phyloP scores from a whole-genome alignment of 441 rosid genomes.

The Arabidopsis lyrata region DNA sequence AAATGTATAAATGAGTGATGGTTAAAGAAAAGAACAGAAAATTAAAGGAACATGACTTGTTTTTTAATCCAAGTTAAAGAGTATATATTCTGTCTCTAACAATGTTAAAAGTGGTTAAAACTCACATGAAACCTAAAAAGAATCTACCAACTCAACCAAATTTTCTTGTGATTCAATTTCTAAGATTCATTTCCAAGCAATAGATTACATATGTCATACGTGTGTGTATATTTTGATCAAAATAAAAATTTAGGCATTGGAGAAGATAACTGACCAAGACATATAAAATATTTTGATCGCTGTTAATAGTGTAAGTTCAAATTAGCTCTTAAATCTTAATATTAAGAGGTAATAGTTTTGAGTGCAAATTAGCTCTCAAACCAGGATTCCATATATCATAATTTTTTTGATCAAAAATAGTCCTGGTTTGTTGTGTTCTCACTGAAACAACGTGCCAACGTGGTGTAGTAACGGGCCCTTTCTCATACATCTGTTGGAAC shows the following conservation, averaged over 20 bases:
- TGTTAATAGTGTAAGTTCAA: not conserved
- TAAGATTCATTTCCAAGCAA: constrained; percentile 35
- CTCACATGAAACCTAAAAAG: constrained; percentile 27
- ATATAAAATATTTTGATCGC: not conserved
- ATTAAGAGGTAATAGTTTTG: too few species aligned
- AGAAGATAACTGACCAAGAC: not conserved
- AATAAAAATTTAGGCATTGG: not conserved
- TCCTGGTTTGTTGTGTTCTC: too few species aligned
- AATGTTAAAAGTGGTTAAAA: constrained; percentile 20
- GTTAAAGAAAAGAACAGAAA: not conserved
- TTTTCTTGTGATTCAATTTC: constrained; percentile 26
- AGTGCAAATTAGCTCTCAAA: not conserved
- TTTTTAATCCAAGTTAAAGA: constrained; percentile 48
- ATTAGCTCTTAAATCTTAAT: too few species aligned
- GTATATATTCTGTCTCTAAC: constrained; percentile 9
- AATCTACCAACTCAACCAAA: constrained; percentile 31
- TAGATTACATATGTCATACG: not conserved
- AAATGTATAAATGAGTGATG: not conserved
- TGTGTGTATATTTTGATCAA: not conserved
- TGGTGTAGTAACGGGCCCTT: not conserved
- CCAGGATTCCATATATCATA: too few species aligned
- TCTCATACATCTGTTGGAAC: not conserved
- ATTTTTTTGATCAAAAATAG: not conserved
- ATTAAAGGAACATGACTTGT: constrained; percentile 34
- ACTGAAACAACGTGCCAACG: not conserved